Base-by-base conservation (phyloP, 2,329 filamentous ascomycete species). In the Cercospora beticola region DNA sequence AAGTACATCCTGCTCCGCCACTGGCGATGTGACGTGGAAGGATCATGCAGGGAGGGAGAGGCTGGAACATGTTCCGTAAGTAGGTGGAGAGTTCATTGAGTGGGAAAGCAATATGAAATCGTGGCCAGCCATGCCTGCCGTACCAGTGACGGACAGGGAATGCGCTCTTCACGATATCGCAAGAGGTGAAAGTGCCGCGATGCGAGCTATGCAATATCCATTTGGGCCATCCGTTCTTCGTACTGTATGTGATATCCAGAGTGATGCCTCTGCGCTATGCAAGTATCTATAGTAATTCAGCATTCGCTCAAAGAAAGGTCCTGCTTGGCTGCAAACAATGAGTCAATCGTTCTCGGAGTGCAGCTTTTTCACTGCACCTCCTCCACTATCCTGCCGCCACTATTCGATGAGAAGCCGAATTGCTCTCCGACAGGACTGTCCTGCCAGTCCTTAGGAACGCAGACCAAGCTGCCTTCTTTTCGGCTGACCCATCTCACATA, bases 401-500 rank as follows among this genome's bases (percentile, higher is more conserved):
- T 16, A 4, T 18, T 56, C 4, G 21, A 36, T 3, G 30, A 30
- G 28, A 61, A 28, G 18, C 40, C 58, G 36, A 64, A 66, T 8
- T 59, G 49, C 21, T 66, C 67, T 23, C 64, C 64, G 0, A 40
- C 59, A 10, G 67, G 64, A 8, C 46, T 23, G 7, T 69, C 64
- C 16, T 64, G 64, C 67, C 67, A 66, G n/a, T 49, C 26, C 16
- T 61, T 59, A 2, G 67, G 49, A 23, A 69, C 64, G 12, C 60
- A 33, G 10, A 69, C 31, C 14, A 49, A 3, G n/a, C 67, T 69
- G 54, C 59, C 63, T 23, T 66, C 33, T 30, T 62, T 62, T 21
- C 86, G 90, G 79, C 87, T 92, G 64, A 91, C 83, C 87, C 91
- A 94, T 68, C 92, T 86, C 26, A 92, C 83, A 71, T 90, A 90